Conservation (phyloP, 768 basidiomycete genomes). For the Sporobolomyces phaffii region DNA sequence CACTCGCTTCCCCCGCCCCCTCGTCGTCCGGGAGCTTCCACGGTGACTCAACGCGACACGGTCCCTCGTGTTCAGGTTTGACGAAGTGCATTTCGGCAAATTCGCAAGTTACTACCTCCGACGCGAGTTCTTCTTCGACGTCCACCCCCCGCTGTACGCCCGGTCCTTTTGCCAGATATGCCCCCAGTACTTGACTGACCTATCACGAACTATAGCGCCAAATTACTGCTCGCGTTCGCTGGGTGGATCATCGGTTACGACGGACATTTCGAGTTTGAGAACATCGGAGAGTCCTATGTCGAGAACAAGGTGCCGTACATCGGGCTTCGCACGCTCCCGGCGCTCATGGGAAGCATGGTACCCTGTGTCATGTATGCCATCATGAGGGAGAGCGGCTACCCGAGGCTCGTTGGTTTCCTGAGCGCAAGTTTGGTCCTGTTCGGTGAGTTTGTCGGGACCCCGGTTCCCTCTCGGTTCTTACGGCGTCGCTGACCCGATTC, state of each 20-base stretch:
- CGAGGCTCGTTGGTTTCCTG: slow-evolving; percentile 81
- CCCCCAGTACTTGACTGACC: background rate
- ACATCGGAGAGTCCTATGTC: slow-evolving; percentile 89
- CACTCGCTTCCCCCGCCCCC: background rate
- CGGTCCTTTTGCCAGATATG: background rate
- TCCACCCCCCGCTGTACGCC: slow-evolving; percentile 75
- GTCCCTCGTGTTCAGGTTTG: slow-evolving; percentile 33
- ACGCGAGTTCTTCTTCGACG: slow-evolving; percentile 97
- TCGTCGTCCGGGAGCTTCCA: background rate
- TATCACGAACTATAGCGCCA: slow-evolving; percentile 52
- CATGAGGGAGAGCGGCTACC: slow-evolving; percentile 97
- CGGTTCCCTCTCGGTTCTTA: background rate
- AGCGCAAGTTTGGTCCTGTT: slow-evolving; percentile 79
- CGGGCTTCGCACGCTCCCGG: slow-evolving; percentile 86
- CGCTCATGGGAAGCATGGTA: slow-evolving; percentile 82
- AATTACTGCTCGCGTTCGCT: slow-evolving; percentile 84
- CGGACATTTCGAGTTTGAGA: slow-evolving; percentile 86
- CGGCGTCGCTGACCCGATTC: background rate
- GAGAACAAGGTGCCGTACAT: slow-evolving; percentile 82
- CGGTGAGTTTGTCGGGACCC: slow-evolving; percentile 55
- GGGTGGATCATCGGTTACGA: slow-evolving; percentile 97
- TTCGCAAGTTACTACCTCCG: slow-evolving; percentile 90
- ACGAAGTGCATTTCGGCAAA: slow-evolving; percentile 75
- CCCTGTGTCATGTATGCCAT: slow-evolving; percentile 86
- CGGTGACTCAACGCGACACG: background rate